Percentiles rank a stretch among this genome's conserved stretches.
Conservation (phyloP, 352 stramenopile species). For the Pythium scleroteichum region DNA sequence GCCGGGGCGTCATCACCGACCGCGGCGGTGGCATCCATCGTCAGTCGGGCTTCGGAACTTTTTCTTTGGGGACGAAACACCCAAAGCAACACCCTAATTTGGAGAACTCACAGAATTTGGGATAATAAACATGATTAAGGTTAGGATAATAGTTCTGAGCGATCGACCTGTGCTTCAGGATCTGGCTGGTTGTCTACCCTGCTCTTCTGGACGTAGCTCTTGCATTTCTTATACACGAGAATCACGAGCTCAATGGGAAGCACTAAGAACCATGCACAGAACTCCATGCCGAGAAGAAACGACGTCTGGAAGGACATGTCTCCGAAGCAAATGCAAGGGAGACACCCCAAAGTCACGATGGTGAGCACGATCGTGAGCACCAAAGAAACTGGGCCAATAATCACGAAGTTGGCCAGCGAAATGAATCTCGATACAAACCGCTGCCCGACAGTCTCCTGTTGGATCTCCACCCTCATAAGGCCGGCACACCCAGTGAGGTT, state of each 20-base stretch:
- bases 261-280: constrained; percentile 9
- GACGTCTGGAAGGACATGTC: constrained; percentile 12
- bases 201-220: not conserved
- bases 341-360: constrained; percentile 11
- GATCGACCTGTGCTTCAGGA: not conserved
- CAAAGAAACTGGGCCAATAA: constrained; percentile 16
- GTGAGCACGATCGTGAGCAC: constrained; percentile 15
- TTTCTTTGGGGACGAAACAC: not conserved
- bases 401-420: constrained; percentile 18
- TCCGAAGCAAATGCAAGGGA: constrained; percentile 13
- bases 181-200: not conserved
- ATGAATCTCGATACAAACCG: constrained; percentile 7
- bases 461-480: constrained; percentile 15
- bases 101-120: no score
- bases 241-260: constrained; percentile 1
- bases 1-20: not conserved
- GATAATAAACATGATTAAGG: no score
- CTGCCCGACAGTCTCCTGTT: constrained; percentile 11
- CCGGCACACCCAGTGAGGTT: constrained; percentile 17
- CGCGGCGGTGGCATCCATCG: not conserved
- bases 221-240: not conserved
- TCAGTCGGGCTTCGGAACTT: no score
- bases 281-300: constrained; percentile 13
- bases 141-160: no score
- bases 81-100: no score